Conservation (phyloP, 148 eudicot species). For the Rhododendron vialii region DNA sequence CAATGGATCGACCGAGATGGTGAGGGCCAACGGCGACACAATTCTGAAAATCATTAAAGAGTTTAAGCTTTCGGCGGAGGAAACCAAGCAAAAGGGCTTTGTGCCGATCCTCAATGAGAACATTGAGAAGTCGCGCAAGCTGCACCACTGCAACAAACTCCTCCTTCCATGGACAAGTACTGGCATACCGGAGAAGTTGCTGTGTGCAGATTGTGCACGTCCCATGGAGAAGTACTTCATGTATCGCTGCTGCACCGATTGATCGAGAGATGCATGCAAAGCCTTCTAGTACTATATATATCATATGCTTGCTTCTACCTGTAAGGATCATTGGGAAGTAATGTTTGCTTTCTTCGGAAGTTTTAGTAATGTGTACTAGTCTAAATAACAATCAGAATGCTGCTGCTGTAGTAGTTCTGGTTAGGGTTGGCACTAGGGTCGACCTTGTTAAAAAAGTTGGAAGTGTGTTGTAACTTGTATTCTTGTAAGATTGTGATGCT, state of each 20-base stretch:
- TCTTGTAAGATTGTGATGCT: neutral
- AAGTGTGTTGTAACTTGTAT: neutral
- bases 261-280: neutral
- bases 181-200: slow-evolving; percentile 41
- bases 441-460: neutral
- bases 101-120: slow-evolving; percentile 32
- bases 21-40: slow-evolving; percentile 44
- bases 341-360: neutral
- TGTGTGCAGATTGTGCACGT: slow-evolving; percentile 71
- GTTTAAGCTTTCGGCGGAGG: slow-evolving; percentile 42
- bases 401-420: neutral
- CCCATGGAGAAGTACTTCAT: slow-evolving; percentile 83
- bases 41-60: slow-evolving; percentile 29
- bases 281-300: neutral
- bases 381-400: neutral
- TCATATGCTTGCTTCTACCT: neutral
- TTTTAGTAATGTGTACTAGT: neutral
- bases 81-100: slow-evolving; percentile 39
- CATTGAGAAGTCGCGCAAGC: slow-evolving; percentile 23
- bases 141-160: slow-evolving; percentile 68
- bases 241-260: slow-evolving; percentile 91
- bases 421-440: neutral
- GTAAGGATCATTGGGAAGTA: neutral
- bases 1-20: slow-evolving; percentile 44
- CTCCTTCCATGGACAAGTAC: slow-evolving; percentile 57